Base-by-base conservation (phyloP, 2,329 filamentous ascomycete species). In the Thelonectria discophora region DNA sequence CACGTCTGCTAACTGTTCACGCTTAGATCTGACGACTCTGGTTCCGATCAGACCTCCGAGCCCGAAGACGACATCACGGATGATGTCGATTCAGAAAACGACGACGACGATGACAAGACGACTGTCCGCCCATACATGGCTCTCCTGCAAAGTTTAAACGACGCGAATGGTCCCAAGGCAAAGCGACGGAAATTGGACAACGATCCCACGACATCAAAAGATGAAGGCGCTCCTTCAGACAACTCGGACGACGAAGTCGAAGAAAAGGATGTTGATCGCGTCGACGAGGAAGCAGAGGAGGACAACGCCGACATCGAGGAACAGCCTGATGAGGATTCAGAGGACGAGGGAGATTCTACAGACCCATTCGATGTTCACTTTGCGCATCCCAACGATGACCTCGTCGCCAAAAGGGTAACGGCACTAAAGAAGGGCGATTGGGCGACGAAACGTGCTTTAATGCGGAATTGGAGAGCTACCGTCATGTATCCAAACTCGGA, bases 331-430 rank as follows among this genome's bases (percentile, higher is more conserved):
- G 75, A 75, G 0, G 76, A 80, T 10, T 83, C 83, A 18, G 80
- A 82, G 50, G 84, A 86, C 45, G 81, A 84, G 13, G 81, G 84
- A 49, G 81, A 87, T 65, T 75, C 79, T 27, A 78, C 76, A 2
- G 91, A 97, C 74, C 90, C 92, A 0, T 97, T 96, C 72, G 90
- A 95, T 65, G 78, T 81, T 8, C 94, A 97, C 77, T 97, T 96
- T 74, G 86, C 87, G 34, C 82, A 82, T 43, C 87, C 88, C 0
- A 85, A 94, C 47, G 86, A 90, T 50, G 81, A 83, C 6, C 77
- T 84, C 43, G 78, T 93, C 8, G 78, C 83, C 2, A 78, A 79
- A 67, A 85, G 79, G n/a, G 71, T 90, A 8, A 78, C 81, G 55
- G 80, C 81, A 0, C 76, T 85, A 24, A 77, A 85, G 61, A 76